These are phyloP conservation scores for Globisporangium paroecandrum DNA, from an alignment of 352 stramenopile genomes.

Conservation along the genomic window DNA sequence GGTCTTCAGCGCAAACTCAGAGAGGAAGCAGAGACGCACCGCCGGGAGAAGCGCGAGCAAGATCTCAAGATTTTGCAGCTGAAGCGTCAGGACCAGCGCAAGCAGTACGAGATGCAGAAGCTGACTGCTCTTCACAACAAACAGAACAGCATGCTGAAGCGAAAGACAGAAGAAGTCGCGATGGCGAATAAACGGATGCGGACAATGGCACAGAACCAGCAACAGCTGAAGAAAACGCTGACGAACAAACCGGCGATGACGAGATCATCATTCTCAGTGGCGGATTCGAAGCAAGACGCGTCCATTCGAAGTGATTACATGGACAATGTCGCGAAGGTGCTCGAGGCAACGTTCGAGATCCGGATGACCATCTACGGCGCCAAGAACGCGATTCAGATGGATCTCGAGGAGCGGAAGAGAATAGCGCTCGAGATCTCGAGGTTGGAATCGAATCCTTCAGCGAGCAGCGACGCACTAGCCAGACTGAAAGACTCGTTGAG, in stretches of 20 bases:
- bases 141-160: conserved; percentile 47
- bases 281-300: neutral
- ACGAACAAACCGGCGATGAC: conserved; percentile 13
- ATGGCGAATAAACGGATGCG: conserved; percentile 44
- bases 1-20: conserved; percentile 36
- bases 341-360: conserved; percentile 40
- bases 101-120: conserved; percentile 56
- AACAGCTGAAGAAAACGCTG: conserved; percentile 25
- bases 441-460: conserved; percentile 19
- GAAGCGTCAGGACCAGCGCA: conserved; percentile 57
- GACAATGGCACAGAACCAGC: conserved; percentile 26
- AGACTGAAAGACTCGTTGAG: conserved; percentile 35
- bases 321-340: conserved; percentile 24
- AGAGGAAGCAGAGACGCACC: conserved; percentile 35
- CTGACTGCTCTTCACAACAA: conserved; percentile 34
- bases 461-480: conserved; percentile 24
- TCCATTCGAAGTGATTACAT: conserved; percentile 21
- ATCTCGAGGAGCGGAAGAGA: conserved; percentile 51
- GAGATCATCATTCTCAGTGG: neutral
- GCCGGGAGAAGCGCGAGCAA: conserved; percentile 42
- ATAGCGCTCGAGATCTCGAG: conserved; percentile 40
- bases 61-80: conserved; percentile 48
- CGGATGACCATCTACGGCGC: conserved; percentile 45
- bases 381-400: conserved; percentile 45
- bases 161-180: conserved; percentile 52